A percentile compares a stretch with the other conserved stretches of the same genome.
Evolutionary conservation across 176 grass and related monocot species (phyloP).

Genomic region (Eleusine coracana): DNA sequence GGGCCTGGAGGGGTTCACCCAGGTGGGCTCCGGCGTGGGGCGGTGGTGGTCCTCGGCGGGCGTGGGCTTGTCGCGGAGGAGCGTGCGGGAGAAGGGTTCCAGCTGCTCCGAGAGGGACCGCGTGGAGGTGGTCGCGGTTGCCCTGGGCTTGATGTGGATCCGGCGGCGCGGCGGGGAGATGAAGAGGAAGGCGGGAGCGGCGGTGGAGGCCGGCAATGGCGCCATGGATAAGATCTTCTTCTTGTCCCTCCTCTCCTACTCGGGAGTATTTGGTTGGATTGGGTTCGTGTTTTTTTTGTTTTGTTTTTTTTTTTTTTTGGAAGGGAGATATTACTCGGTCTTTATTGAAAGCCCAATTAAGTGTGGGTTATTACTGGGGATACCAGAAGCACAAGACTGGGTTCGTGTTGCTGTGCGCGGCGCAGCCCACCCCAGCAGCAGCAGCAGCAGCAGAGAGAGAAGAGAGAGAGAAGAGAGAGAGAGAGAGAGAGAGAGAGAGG

Average conservation of each 20-base stretch:
- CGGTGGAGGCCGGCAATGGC: constrained; percentile 24
- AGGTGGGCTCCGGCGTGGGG: constrained; percentile 57
- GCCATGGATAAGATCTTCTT: constrained; percentile 34
- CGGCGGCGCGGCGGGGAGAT: constrained; percentile 27
- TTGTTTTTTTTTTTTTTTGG: too few relatives aligned
- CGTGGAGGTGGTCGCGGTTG: constrained; percentile 27
- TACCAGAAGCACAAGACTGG: too few relatives aligned
- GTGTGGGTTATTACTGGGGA: too few relatives aligned
- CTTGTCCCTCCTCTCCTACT: neutral
- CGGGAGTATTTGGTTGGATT: neutral
- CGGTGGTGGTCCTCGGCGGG: neutral
- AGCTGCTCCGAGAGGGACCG: constrained; percentile 82
- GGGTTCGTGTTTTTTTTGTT: neutral
- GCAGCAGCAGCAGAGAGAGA: too few relatives aligned
- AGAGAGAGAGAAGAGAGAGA: too few relatives aligned
- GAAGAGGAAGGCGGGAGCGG: constrained; percentile 48
- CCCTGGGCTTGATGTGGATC: constrained; percentile 12
- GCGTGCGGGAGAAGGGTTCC: constrained; percentile 58
- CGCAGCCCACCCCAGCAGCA: too few relatives aligned
- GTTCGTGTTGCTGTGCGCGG: too few relatives aligned
- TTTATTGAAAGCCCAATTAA: too few relatives aligned
- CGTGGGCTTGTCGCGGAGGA: constrained; percentile 63
- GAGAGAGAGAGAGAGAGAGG: too few relatives aligned
- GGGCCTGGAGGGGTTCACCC: constrained; percentile 82
- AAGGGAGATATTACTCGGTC: too few relatives aligned